Evolutionary conservation across 352 stramenopile genomes (phyloP).

Genomic region (Phytophthora fragariae): DNA sequence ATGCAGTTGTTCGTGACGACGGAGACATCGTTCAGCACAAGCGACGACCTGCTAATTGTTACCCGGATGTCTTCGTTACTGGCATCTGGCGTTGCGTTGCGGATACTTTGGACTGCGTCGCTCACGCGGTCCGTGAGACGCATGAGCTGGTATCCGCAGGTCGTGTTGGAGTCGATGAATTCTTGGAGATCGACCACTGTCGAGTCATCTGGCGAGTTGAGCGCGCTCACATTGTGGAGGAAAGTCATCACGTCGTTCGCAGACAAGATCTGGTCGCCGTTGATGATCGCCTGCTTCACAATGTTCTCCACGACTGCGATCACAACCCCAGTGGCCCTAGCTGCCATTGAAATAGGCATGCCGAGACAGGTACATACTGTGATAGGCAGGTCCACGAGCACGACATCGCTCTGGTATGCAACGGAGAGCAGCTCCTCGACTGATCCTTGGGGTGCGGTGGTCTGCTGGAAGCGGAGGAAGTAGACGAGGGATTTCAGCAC

Average conservation of each 20-base stretch:
- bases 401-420: slow-evolving; percentile 56
- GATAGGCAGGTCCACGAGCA: slow-evolving; percentile 49
- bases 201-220: slow-evolving; percentile 29
- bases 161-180: slow-evolving; percentile 32
- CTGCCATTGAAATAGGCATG: slow-evolving; percentile 26
- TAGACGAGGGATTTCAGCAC: slow-evolving; percentile 47
- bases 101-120: slow-evolving; percentile 26
- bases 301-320: slow-evolving; percentile 33
- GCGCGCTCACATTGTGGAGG: slow-evolving; percentile 25
- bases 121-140: slow-evolving; percentile 23
- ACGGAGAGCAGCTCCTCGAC: slow-evolving; percentile 50
- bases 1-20: slow-evolving; percentile 39
- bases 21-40: slow-evolving; percentile 23
- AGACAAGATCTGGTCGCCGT: slow-evolving; percentile 25
- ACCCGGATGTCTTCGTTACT: slow-evolving; percentile 31
- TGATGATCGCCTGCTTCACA: slow-evolving; percentile 30
- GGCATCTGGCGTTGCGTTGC: slow-evolving; percentile 18
- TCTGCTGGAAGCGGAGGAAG: slow-evolving; percentile 45
- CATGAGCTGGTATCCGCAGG: slow-evolving; percentile 29
- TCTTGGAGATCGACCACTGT: slow-evolving; percentile 26
- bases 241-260: slow-evolving; percentile 29
- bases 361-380: slow-evolving; percentile 55
- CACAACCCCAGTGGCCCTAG: slow-evolving; percentile 28
- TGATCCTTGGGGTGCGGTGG: slow-evolving; percentile 42
- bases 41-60: slow-evolving; percentile 25